Evolutionary conservation across 495 filamentous ascomycete genomes (phyloP).

Genomic region (Astrothelium macrocarpum): DNA sequence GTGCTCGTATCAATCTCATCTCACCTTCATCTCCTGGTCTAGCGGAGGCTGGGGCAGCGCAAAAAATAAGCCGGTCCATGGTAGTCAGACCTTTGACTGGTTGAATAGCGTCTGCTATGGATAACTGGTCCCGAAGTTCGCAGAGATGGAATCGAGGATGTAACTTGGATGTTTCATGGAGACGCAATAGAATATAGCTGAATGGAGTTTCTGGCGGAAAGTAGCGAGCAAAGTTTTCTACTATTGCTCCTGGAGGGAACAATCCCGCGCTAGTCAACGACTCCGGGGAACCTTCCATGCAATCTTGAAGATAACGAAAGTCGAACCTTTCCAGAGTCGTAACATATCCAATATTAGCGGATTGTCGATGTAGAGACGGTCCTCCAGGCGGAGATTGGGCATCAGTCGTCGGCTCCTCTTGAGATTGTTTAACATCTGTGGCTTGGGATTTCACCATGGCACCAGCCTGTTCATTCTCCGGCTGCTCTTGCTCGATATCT

Average conservation of each 20-base stretch:
- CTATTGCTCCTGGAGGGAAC: conserved; percentile 52
- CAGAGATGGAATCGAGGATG: conserved; percentile 66
- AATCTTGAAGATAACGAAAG: conserved; percentile 48
- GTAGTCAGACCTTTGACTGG: conserved; percentile 51
- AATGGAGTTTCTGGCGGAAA: conserved; percentile 71
- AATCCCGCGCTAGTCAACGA: conserved; percentile 68
- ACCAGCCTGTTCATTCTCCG: conserved; percentile 7
- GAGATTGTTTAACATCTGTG: not conserved
- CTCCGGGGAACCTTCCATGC: conserved; percentile 52
- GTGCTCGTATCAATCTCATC: conserved; percentile 40
- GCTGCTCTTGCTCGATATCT: conserved; percentile 27
- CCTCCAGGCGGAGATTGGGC: conserved; percentile 4
- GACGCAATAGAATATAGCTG: conserved; percentile 60
- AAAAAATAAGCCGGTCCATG: conserved; percentile 63
- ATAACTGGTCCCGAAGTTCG: conserved; percentile 44
- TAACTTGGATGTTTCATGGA: conserved; percentile 54
- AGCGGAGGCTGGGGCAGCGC: conserved; percentile 51
- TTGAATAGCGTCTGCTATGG: conserved; percentile 62
- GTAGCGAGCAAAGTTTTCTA: conserved; percentile 63
- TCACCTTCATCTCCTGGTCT: conserved; percentile 28
- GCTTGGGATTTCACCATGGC: conserved; percentile 12
- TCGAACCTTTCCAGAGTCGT: conserved; percentile 70
- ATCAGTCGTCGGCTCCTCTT: conserved; percentile 1
- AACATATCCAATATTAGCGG: conserved; percentile 54
- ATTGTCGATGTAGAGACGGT: conserved; percentile 20